Percentiles rank a stretch among this genome's conserved stretches.
phyloP scores from a whole-genome alignment of 306 rosid genomes.

The Casuarina glauca region DNA sequence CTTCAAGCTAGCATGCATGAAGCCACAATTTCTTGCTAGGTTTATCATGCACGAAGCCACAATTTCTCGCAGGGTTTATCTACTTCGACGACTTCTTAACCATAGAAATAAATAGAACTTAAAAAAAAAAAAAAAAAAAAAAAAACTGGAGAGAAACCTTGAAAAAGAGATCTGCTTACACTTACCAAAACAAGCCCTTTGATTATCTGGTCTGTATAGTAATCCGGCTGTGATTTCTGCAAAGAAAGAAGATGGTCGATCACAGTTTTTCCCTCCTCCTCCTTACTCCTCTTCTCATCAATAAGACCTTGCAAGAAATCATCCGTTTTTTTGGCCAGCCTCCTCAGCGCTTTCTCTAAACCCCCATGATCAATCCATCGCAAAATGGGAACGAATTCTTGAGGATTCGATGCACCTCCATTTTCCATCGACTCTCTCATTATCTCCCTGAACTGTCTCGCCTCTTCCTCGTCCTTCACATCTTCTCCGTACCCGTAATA shows the following conservation, averaged over 20 bases:
- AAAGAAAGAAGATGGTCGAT: slow-evolving; percentile 19
- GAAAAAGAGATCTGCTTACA: too few relatives aligned
- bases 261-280: not conserved
- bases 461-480: slow-evolving; percentile 40
- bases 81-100: too few relatives aligned
- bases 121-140: too few relatives aligned
- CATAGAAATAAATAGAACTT: too few relatives aligned
- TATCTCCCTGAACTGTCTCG: slow-evolving; percentile 34
- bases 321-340: slow-evolving; percentile 34
- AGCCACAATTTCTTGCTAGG: too few relatives aligned
- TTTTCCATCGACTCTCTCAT: slow-evolving; percentile 21
- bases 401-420: slow-evolving; percentile 27
- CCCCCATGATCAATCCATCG: slow-evolving; percentile 37
- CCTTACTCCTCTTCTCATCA: slow-evolving; percentile 8
- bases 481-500: slow-evolving; percentile 44
- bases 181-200: slow-evolving; percentile 28
- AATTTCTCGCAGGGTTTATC: too few relatives aligned
- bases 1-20: too few relatives aligned
- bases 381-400: slow-evolving; percentile 46
- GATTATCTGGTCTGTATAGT: slow-evolving; percentile 22
- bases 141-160: too few relatives aligned
- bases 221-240: slow-evolving; percentile 28
- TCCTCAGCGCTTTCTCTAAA: slow-evolving; percentile 8
- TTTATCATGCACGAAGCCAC: too few relatives aligned
- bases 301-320: slow-evolving; percentile 18